phyloP scores from a whole-genome alignment of 192 early-diverging fungal species.

The Rhizophlyctis rosea region DNA sequence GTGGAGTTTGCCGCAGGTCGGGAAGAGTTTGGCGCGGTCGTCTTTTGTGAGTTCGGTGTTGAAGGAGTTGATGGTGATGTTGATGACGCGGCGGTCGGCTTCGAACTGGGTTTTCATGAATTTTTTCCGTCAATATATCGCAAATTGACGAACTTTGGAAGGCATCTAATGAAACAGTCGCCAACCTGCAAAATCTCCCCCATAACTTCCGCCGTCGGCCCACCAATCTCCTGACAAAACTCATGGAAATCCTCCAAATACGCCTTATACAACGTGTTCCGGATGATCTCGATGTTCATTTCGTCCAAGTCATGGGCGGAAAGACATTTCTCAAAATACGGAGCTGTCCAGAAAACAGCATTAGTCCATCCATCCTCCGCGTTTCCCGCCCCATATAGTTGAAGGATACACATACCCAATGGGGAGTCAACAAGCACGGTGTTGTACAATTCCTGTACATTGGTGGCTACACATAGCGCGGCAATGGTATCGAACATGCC shows the following conservation, averaged over 20 bases:
- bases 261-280: slow-evolving; percentile 98
- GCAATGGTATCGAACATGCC: slow-evolving; percentile 98
- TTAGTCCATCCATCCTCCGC: not conserved
- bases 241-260: slow-evolving; percentile 97
- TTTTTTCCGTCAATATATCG: not conserved
- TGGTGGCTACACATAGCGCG: slow-evolving; percentile 96
- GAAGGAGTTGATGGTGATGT: slow-evolving; percentile 99
- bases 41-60: slow-evolving; percentile 96
- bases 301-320: slow-evolving; percentile 97
- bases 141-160: not conserved
- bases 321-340: slow-evolving; percentile 96
- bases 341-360: slow-evolving; percentile 49
- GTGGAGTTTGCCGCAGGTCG: slow-evolving; percentile 84
- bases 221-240: slow-evolving; percentile 80
- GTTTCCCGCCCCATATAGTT: not conserved
- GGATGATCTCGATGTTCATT: slow-evolving; percentile 99
- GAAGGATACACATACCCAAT: slow-evolving; percentile 53
- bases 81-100: slow-evolving; percentile 95
- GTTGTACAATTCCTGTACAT: slow-evolving; percentile 90
- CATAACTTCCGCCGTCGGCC: slow-evolving; percentile 90
- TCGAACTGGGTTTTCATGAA: slow-evolving; percentile 78
- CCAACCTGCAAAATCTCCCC: slow-evolving; percentile 79
- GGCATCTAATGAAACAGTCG: not conserved
- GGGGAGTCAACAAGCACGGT: slow-evolving; percentile 97
- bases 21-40: slow-evolving; percentile 93